phyloP scores from a whole-genome alignment of 1,139 yeast species.

The Hyphopichia buzzinii region DNA sequence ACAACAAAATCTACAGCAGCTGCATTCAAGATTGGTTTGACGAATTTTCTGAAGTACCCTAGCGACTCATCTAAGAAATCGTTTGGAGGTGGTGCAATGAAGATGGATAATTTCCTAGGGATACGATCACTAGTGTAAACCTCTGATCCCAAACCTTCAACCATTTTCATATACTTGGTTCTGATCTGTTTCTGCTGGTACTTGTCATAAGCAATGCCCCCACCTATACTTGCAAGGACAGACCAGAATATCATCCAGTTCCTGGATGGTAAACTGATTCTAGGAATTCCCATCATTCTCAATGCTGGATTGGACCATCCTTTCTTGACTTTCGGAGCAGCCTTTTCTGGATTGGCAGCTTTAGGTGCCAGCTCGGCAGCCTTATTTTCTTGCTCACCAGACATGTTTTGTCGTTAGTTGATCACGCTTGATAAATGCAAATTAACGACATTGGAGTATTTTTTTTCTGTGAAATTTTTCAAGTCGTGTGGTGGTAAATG shows the following conservation, averaged over 20 bases:
- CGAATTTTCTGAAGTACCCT: slow-evolving; percentile 70
- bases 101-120: slow-evolving; percentile 79
- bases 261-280: slow-evolving; percentile 76
- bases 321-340: slow-evolving; percentile 23
- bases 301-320: slow-evolving; percentile 85
- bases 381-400: neutral
- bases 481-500: neutral
- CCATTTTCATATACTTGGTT: slow-evolving; percentile 62
- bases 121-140: slow-evolving; percentile 36
- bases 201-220: slow-evolving; percentile 78
- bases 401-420: too few relatives aligned
- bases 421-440: too few relatives aligned
- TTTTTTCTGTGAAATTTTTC: too few relatives aligned
- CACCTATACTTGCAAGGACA: slow-evolving; percentile 60
- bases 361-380: neutral
- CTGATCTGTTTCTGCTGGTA: slow-evolving; percentile 67
- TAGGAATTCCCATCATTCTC: slow-evolving; percentile 80
- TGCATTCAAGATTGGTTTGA: slow-evolving; percentile 84
- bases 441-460: too few relatives aligned
- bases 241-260: slow-evolving; percentile 94
- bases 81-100: slow-evolving; percentile 94
- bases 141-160: slow-evolving; percentile 46
- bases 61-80: slow-evolving; percentile 80
- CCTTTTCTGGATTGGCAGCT: neutral
- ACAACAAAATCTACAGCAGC: slow-evolving; percentile 87